phyloP scores from a whole-genome alignment of 192 early-diverging fungal species.

The Oehlia diaphana region DNA sequence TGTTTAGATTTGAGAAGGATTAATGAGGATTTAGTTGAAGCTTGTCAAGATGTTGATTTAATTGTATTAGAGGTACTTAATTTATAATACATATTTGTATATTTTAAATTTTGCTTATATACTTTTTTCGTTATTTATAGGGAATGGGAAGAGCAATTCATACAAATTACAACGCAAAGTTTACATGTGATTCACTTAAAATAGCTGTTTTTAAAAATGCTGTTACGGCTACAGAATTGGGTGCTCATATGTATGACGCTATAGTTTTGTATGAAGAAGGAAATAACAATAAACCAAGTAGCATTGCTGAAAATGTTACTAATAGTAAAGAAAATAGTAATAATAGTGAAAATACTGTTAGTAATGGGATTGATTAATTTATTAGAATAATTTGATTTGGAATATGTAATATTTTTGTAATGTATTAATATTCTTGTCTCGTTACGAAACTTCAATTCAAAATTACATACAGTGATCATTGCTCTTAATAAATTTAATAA shows the following conservation, averaged over 20 bases:
- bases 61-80: constrained; percentile 63
- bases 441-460: too few species aligned
- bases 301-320: too few species aligned
- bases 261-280: constrained; percentile 45
- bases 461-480: too few species aligned
- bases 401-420: too few species aligned
- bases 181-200: constrained; percentile 71
- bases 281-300: neutral
- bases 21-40: constrained; percentile 57
- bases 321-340: too few species aligned
- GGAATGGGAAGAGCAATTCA: constrained; percentile 83
- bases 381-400: too few species aligned
- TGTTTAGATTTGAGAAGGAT: constrained; percentile 72
- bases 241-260: constrained; percentile 70
- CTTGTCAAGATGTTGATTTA: constrained; percentile 60
- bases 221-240: constrained; percentile 63
- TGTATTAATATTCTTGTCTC: too few species aligned
- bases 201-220: constrained; percentile 82
- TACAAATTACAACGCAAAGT: constrained; percentile 71
- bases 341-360: too few species aligned
- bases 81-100: constrained; percentile 20
- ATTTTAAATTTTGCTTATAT: too few species aligned
- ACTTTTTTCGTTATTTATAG: constrained; percentile 33
- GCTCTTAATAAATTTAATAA: too few species aligned
- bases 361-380: too few species aligned